Base-by-base conservation (phyloP, 202 grass and related monocot genomes). In the Hordeum pubiflorum region DNA sequence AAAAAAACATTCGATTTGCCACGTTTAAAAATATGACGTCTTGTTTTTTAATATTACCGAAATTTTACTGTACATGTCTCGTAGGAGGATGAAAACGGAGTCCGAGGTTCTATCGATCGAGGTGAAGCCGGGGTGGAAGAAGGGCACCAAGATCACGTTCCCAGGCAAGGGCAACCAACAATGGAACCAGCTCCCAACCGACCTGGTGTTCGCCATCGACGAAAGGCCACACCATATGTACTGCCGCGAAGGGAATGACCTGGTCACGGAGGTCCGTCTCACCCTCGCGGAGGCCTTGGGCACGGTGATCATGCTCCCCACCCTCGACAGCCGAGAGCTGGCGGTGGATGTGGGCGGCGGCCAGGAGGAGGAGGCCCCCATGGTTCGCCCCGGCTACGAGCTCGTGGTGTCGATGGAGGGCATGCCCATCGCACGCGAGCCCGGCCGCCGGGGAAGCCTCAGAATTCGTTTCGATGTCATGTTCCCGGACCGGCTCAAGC, bases 91-190 rank as follows among this genome's bases (percentile, higher is more conserved):
- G 87, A 88, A 79, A 39, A 76, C 80, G 2, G 94, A 91, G 41
- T 87, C 85, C 0, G 94, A 97, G 58, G 77, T 93, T 3, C 2
- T 93, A 69, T 85, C 75, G 2, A 93, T 97, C 18, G 89, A 93
- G 75, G 89, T 97, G 79, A 91, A 97, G 62, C 89, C 94, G 4
- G 94, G 94, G 81, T 97, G 91, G 94, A 97, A 93, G 81, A 91
- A 91, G 31, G 91, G 94, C 11, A 97, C 94, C 4, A 97, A 93
- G 73, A 87, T 97, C 62, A 97, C 91, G 52, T 91, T 91, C 73
- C 82, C 88, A 9, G 82, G 84, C 1, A 97, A 91, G 75, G 91
- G 89, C 4, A 89, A 86, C 61, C 88, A 89, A 26, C 69, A 72
- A 27, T 60, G 76, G 60, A 83, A 74, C 82, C 74, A 87, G 58